Conservation (phyloP, 352 stramenopile genomes). For the Phytophthora constricta region DNA sequence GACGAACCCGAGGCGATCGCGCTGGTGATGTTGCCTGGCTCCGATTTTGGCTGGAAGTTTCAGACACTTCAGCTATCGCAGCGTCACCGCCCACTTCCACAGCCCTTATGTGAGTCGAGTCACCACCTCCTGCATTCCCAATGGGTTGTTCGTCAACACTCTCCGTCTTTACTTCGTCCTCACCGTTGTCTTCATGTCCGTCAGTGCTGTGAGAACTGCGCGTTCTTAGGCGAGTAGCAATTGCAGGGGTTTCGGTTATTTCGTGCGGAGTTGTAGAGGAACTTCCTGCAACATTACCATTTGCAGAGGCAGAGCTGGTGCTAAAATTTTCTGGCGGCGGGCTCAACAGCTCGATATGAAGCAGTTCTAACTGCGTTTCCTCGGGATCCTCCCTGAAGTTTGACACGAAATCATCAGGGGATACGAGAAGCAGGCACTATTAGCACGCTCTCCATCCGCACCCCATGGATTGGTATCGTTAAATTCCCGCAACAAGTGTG, state of each 20-base stretch:
- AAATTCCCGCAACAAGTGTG: slow-evolving; percentile 43
- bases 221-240: background rate
- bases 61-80: slow-evolving; percentile 6
- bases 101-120: background rate
- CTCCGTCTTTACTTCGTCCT: slow-evolving; percentile 15
- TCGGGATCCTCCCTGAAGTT: slow-evolving; percentile 46
- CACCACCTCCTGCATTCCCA: background rate
- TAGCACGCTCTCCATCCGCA: slow-evolving; percentile 23
- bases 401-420: slow-evolving; percentile 65
- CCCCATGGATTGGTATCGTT: slow-evolving; percentile 32
- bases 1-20: slow-evolving; percentile 31
- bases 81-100: slow-evolving; percentile 19
- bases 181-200: slow-evolving; percentile 22
- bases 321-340: slow-evolving; percentile 3
- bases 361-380: slow-evolving; percentile 37
- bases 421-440: slow-evolving; percentile 43
- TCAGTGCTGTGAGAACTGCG: slow-evolving; percentile 25
- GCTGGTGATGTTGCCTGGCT: slow-evolving; percentile 25
- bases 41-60: slow-evolving; percentile 31
- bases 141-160: slow-evolving; percentile 14
- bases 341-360: slow-evolving; percentile 37
- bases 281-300: slow-evolving; percentile 11
- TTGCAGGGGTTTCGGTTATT: background rate
- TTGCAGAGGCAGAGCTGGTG: background rate
- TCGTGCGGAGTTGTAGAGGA: background rate